Evolutionary conservation across 169 alveolate genomes (phyloP), one percentile per base, ranked within the genome.

Genomic region (Plasmodium knowlesi): DNA sequence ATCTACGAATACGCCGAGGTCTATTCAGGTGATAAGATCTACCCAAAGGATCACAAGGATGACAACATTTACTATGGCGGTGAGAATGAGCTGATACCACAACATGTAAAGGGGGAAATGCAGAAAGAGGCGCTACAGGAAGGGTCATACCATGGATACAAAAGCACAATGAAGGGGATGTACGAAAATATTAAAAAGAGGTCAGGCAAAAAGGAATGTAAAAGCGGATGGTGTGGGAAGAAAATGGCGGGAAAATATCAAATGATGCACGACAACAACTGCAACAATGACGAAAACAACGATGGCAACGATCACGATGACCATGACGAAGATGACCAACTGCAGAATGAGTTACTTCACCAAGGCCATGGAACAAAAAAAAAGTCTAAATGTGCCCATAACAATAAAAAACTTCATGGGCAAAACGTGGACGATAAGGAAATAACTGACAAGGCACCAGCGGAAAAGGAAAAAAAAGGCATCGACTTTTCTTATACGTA

Each of bases 401-500:
- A 6, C 16, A 6, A 82, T 10, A 82, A 50, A 12, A 10, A 54
- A 54, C 6, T 50, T 39, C 67, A 82, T 43, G 46, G 89, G 22
- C 34, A 82, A 12, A 19, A 2, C 39, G 70, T 28, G 34, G 79
- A 82, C 22, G 37, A 82, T 22, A 19, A 10, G 37, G 72, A 50
- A 53, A 43, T 30, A 25, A 30, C 89, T 50, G 41, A 82, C 37
- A 78, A 30, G 25, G 67, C 54, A 54, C 37, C 32, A 19, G 5
- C 19, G 19, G 79, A 34, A 72, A 37, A 57, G n/a, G 54, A 12
- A 61, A 22, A 41, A 22, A 50, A 72, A 1, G 32, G 54, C 34
- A 41, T 72, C 32, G 50, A 39, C n/a, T 84, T 84, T 72, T 19
- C 72, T 14, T 70, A 84, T 41, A 84, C 92, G 10, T 84, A 71